Evolutionary conservation across 306 rosid genomes (phyloP), one percentile per base, ranked within the genome.

Genomic region (Senna tora): DNA sequence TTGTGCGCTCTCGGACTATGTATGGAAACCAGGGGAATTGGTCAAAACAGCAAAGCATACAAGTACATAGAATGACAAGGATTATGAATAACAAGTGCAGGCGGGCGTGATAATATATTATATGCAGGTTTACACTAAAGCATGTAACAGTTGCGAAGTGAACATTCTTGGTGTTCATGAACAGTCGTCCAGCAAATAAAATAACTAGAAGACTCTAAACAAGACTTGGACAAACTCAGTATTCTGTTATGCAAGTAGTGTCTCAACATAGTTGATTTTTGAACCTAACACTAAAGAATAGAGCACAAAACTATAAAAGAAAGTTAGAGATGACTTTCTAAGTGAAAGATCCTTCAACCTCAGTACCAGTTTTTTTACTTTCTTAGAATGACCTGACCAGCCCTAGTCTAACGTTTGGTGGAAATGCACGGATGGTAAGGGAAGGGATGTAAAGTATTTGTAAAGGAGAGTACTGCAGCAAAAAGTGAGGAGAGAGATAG

Each of bases 1-100:
- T 46, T 95, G 99, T 28, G 99, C 99, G 59, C 99, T 95, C 80
- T 95, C 99, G 6, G 99, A 95, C 99, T 95, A 84, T 82, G 84
- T 3, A 43, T 4, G 39, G 68, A 58, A 39, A 77, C 52, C 22
- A 50, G 33, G 75, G 45, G 65, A 56, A 68, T 72, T 47, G 56
- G n/a, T 16, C 32, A 67, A 72, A 66, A 61, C 39, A 47, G 79
- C 12, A 6, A 20, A 28, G 39, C 47, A 70, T 38, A 19, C 6
- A 33, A 33, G 3, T 3, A 6, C 38, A 2, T 33, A 33, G 38
- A 33, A 33, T 2, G 6, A 2, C 38, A 33, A 33, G 38, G 3
- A 33, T 33, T n/a, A n/a, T n/a, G n/a, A n/a, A n/a, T n/a, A n/a
- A n/a, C n/a, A n/a, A n/a, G n/a, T n/a, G n/a, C n/a, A n/a, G n/a